Evolutionary conservation across 2,329 filamentous ascomycete genomes (phyloP).

Genomic region (Neurospora sp.): DNA sequence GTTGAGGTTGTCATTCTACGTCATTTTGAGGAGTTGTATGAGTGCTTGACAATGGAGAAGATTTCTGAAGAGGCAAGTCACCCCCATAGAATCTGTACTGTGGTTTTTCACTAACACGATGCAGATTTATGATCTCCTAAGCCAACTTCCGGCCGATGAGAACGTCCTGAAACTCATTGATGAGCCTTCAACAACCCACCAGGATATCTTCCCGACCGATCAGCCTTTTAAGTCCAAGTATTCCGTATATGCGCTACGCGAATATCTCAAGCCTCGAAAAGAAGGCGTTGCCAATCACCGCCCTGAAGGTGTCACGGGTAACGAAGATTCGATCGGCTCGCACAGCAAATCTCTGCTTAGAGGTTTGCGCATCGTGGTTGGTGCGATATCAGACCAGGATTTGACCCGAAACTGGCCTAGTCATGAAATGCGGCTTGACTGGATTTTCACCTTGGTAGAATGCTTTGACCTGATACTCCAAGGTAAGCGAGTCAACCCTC

Average conservation of each 20-base stretch:
- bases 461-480: constrained; percentile 45
- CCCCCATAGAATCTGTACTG: not conserved
- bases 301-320: constrained; percentile 1
- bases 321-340: not conserved
- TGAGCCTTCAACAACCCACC: constrained; percentile 39
- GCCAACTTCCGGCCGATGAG: constrained; percentile 59
- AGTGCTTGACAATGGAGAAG: constrained; percentile 63
- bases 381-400: constrained; percentile 49
- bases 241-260: constrained; percentile 55
- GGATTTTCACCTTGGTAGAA: constrained; percentile 46
- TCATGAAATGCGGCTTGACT: constrained; percentile 35
- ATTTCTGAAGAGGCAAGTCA: constrained; percentile 54
- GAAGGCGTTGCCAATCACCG: constrained; percentile 11
- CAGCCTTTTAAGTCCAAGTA: constrained; percentile 68
- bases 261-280: constrained; percentile 42
- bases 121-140: constrained; percentile 61
- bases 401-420: constrained; percentile 37
- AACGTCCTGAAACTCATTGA: constrained; percentile 51
- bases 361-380: constrained; percentile 44
- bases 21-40: constrained; percentile 78
- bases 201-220: constrained; percentile 56
- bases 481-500: constrained; percentile 28
- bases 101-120: not conserved
- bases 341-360: constrained; percentile 25
- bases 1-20: constrained; percentile 72